A percentile compares a stretch with the other conserved stretches of the same genome.
Evolutionary conservation across 2,329 filamentous ascomycete species (phyloP).

Genomic region (Rhinocladiella similis): DNA sequence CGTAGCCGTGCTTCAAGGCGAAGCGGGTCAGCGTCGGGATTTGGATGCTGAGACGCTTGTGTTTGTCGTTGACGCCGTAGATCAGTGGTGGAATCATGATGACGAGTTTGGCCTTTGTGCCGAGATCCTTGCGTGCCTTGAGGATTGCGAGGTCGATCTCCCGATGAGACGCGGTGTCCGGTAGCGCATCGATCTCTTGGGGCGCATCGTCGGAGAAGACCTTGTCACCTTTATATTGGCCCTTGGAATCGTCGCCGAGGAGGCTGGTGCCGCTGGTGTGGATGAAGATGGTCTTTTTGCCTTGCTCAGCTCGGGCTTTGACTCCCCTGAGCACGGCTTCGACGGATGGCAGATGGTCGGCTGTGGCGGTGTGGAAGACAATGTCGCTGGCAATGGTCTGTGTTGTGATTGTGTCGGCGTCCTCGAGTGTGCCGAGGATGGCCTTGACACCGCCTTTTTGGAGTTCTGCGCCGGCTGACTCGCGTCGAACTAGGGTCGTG

Average conservation of each 20-base stretch:
- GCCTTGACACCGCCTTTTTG: conserved; percentile 39
- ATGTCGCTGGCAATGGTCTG: conserved; percentile 43
- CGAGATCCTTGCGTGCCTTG: conserved; percentile 37
- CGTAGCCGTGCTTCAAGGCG: conserved; percentile 50
- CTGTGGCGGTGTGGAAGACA: conserved; percentile 51
- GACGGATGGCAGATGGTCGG: conserved; percentile 49
- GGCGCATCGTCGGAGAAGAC: conserved; percentile 47
- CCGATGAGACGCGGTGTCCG: conserved; percentile 47
- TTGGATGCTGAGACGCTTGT: conserved; percentile 48
- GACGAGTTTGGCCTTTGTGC: conserved; percentile 44
- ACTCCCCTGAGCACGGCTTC: conserved; percentile 49
- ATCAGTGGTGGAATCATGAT: conserved; percentile 52
- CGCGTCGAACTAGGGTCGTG: conserved; percentile 34
- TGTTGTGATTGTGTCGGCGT: conserved; percentile 41
- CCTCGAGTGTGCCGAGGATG: conserved; percentile 44
- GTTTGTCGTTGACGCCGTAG: conserved; percentile 44
- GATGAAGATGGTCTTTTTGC: conserved; percentile 47
- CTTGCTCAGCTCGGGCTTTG: conserved; percentile 38
- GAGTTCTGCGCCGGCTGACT: conserved; percentile 17
- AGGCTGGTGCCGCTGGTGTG: conserved; percentile 50
- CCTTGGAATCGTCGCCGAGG: conserved; percentile 40
- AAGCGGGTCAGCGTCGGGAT: conserved; percentile 50
- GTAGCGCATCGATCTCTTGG: conserved; percentile 42
- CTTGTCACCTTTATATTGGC: conserved; percentile 38
- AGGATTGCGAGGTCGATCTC: conserved; percentile 49